Evolutionary conservation across 2,329 filamentous ascomycete species (phyloP).

Genomic region (Beauveria sp.): DNA sequence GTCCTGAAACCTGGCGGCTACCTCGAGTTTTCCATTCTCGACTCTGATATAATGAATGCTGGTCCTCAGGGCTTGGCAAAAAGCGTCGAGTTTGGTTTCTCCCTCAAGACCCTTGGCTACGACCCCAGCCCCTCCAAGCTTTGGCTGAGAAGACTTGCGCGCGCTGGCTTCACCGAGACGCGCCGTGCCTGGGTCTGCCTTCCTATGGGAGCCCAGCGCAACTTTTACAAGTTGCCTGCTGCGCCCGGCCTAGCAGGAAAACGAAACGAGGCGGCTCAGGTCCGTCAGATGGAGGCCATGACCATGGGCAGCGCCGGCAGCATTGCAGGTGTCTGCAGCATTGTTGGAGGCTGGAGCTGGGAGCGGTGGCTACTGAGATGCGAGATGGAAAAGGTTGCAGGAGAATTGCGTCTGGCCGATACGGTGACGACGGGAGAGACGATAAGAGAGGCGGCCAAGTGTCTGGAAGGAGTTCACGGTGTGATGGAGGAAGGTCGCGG

Average conservation of each 20-base stretch:
- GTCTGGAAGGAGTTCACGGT: conserved; percentile 51
- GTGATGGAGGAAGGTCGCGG: conserved; percentile 57
- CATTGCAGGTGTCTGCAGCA: conserved; percentile 67
- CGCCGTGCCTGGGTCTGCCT: conserved; percentile 85
- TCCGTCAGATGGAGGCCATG: conserved; percentile 53
- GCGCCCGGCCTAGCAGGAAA: conserved; percentile 28
- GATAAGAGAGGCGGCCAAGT: conserved; percentile 49
- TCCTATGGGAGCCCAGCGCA: conserved; percentile 59
- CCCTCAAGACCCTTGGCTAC: conserved; percentile 82
- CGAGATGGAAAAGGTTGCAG: conserved; percentile 71
- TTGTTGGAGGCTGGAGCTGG: conserved; percentile 86
- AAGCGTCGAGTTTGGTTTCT: conserved; percentile 86
- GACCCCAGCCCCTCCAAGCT: conserved; percentile 76
- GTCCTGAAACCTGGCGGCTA: conserved; percentile 90
- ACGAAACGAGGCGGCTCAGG: conserved; percentile 33
- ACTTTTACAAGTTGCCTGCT: conserved; percentile 22
- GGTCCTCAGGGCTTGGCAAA: conserved; percentile 74
- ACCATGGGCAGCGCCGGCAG: conserved; percentile 61
- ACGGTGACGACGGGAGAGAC: conserved; percentile 43
- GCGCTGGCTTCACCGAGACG: conserved; percentile 70
- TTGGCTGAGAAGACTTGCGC: conserved; percentile 67
- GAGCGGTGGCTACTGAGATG: conserved; percentile 91
- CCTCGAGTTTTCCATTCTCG: conserved; percentile 82
- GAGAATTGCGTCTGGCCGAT: conserved; percentile 52
- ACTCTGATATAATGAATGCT: conserved; percentile 82